Base-by-base conservation (phyloP, 2,329 filamentous ascomycete species). In the Saccharata proteae region DNA sequence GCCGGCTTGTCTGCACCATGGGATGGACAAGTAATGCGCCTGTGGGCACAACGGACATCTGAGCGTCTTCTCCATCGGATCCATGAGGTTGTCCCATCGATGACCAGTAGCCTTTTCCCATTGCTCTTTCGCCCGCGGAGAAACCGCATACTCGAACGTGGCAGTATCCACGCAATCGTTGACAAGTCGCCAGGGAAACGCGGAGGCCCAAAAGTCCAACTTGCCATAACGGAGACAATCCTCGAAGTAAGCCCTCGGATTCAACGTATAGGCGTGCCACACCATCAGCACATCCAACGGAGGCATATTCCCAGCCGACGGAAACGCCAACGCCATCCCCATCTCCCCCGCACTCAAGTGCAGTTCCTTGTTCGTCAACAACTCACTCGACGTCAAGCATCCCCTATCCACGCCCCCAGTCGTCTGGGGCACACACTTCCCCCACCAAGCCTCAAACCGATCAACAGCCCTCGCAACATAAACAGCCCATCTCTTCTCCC, bases 191-290 rank as follows among this genome's bases (percentile, higher is more conserved):
- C 78, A 86, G 0, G 80, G 81, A 39, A 88, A 63, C 0, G 71
- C 70, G 1, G 65, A 62, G 2, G 60, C 56, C 76, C 79, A 85
- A 4, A 67, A 43, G 3, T 70, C 49, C 16, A 67, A 58, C 34
- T 62, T 59, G 0, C 70, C 71, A 16, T 61, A 54, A 6, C 78
- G 66, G 34, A 84, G 58, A 44, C 74, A 75, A 47, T 88, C 81
- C 44, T 86, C 79, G 4, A 84, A 66, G 46, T 76, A 86, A n/a
- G 60, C 62, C 23, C 77, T 64, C 0, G 81, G 81, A 42, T 85
- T 86, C 3, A 88, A 68, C 71, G 82, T 77, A 45, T 82, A 80
- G 0, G 78, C 61, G 51, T 88, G 81, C 75, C 77, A 81, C 0
- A 86, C 74, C 77, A 86, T 80, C 13, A 85, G 54, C 1, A 86